These are phyloP conservation scores for Aquilaria sinensis DNA, from an alignment of 345 rosid genomes.

Conservation along the genomic window DNA sequence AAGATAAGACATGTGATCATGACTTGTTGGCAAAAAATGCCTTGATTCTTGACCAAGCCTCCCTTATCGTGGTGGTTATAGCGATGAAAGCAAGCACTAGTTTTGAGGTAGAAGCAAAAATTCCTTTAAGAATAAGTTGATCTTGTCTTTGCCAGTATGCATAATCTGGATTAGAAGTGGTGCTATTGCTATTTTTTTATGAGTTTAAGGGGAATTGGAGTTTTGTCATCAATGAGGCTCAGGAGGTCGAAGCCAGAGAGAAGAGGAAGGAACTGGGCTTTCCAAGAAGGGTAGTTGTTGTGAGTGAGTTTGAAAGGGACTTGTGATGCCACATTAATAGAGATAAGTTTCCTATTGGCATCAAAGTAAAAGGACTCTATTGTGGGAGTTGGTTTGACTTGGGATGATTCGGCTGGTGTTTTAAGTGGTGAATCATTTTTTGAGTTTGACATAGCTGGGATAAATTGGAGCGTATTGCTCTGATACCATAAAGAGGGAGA, in stretches of 20 bases:
- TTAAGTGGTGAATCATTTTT: too few relatives aligned
- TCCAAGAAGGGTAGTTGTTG: not conserved
- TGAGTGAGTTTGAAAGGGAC: not conserved
- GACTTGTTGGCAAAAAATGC: not conserved
- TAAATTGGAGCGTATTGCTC: not conserved
- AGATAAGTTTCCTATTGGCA: not conserved
- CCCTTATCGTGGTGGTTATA: not conserved
- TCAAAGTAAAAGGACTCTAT: not conserved
- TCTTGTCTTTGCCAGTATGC: not conserved
- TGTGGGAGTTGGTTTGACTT: not conserved
- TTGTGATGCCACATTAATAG: not conserved
- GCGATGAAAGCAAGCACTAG: not conserved
- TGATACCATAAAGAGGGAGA: not conserved
- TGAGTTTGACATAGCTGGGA: too few relatives aligned
- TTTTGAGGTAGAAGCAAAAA: too few relatives aligned
- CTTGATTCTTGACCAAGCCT: not conserved
- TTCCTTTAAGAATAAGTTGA: not conserved
- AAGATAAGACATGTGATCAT: not conserved
- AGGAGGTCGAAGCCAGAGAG: not conserved
- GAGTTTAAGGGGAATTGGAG: not conserved
- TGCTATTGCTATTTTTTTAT: too few relatives aligned
- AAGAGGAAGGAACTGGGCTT: not conserved
- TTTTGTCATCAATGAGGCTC: not conserved
- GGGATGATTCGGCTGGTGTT: not conserved
- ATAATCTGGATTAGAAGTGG: not conserved